These are phyloP conservation scores for Cinchona pubescens DNA, from an alignment of 257 asterid species.

Conservation along the genomic window DNA sequence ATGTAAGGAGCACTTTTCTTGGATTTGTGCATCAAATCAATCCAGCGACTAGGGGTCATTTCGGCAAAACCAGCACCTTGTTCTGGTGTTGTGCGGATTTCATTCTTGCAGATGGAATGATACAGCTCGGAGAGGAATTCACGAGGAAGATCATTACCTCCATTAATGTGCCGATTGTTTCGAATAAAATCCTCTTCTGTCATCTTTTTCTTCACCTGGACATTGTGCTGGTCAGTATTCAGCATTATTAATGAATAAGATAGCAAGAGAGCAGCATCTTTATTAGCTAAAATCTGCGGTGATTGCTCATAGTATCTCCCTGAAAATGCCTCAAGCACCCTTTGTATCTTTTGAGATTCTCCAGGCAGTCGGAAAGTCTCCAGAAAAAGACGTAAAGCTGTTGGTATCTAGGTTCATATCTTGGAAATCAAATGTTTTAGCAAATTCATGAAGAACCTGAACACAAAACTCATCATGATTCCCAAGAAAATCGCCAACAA, in stretches of 20 bases:
- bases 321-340: slow-evolving; percentile 97
- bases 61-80: slow-evolving; percentile 89
- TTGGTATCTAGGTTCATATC: slow-evolving; percentile 94
- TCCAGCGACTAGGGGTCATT: slow-evolving; percentile 96
- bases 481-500: slow-evolving; percentile 97
- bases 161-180: slow-evolving; percentile 87
- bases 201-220: slow-evolving; percentile 95
- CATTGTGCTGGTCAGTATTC: slow-evolving; percentile 91
- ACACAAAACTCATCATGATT: slow-evolving; percentile 96
- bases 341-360: slow-evolving; percentile 96
- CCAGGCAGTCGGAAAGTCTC: slow-evolving; percentile 97
- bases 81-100: slow-evolving; percentile 92
- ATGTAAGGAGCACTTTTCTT: slow-evolving; percentile 70
- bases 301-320: slow-evolving; percentile 96
- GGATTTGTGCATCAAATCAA: slow-evolving; percentile 87
- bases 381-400: slow-evolving; percentile 82
- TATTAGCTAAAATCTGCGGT: slow-evolving; percentile 76
- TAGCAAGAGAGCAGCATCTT: slow-evolving; percentile 86
- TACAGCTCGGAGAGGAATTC: slow-evolving; percentile 83
- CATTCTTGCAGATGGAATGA: slow-evolving; percentile 84
- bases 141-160: slow-evolving; percentile 90
- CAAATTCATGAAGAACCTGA: slow-evolving; percentile 96
- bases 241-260: slow-evolving; percentile 92
- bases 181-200: slow-evolving; percentile 94
- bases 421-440: slow-evolving; percentile 89